Conservation (phyloP, 2,329 filamentous ascomycete genomes). For the Aspergillus udagawae region DNA sequence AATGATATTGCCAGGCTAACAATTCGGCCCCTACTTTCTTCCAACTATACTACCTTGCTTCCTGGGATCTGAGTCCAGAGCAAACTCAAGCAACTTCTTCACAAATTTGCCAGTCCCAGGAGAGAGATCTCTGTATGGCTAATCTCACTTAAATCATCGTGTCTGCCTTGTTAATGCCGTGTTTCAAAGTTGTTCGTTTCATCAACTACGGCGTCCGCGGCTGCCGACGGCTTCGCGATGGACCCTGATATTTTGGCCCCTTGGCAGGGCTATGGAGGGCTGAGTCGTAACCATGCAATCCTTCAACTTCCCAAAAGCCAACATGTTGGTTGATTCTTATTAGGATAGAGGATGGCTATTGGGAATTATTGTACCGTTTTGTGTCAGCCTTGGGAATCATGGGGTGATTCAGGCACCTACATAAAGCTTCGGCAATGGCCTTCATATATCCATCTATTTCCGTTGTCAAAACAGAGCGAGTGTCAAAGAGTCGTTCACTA, state of each 20-base stretch:
- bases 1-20: too few relatives aligned
- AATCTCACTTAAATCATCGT: not conserved
- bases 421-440: not conserved
- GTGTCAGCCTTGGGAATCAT: not conserved
- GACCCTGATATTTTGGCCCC: not conserved
- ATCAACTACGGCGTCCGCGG: not conserved
- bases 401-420: not conserved
- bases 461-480: not conserved
- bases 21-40: too few relatives aligned
- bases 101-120: too few relatives aligned
- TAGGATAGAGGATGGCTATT: not conserved
- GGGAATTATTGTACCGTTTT: not conserved
- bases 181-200: not conserved
- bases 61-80: too few relatives aligned
- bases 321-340: not conserved
- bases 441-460: not conserved
- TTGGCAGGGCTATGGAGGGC: not conserved
- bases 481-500: not conserved
- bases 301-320: not conserved
- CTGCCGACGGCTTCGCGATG: not conserved
- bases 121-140: not conserved
- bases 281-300: not conserved
- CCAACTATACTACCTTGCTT: too few relatives aligned
- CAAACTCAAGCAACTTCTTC: too few relatives aligned
- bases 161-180: not conserved